Conservation (phyloP, 1,284 basidiomycete species). For the Cutaneotrichosporon dermatis region DNA sequence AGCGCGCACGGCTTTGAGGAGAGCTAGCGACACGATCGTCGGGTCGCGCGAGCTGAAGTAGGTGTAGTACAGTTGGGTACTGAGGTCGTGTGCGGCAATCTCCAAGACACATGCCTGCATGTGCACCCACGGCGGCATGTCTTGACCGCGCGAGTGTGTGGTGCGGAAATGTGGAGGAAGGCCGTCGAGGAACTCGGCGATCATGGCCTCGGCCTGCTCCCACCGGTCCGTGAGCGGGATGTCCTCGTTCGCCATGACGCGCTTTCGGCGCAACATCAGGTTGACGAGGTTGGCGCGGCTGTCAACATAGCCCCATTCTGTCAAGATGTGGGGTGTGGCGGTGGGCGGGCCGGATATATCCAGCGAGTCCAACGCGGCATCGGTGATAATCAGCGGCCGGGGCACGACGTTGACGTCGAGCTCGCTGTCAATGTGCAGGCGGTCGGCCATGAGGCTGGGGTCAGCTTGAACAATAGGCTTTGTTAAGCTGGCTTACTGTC, state of each 20-base stretch:
- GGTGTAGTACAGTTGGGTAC: slow-evolving; percentile 1
- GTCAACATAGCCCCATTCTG: slow-evolving; percentile 6
- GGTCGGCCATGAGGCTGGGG: not conserved
- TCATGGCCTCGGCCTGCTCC: not conserved
- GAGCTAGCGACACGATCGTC: not conserved
- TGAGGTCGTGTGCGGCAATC: slow-evolving; percentile 5
- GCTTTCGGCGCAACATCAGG: not conserved
- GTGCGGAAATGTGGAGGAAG: not conserved
- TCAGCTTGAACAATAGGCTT: not conserved
- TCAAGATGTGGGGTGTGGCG: not conserved
- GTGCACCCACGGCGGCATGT: slow-evolving; percentile 35
- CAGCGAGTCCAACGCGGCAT: not conserved
- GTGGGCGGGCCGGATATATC: not conserved
- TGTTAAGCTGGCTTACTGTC: not conserved
- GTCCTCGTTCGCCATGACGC: not conserved
- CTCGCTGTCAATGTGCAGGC: slow-evolving; percentile 2
- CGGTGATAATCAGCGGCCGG: not conserved
- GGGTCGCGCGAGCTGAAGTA: slow-evolving; percentile 3
- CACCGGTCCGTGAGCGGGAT: slow-evolving; percentile 3
- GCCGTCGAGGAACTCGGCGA: not conserved
- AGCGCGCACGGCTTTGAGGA: not conserved
- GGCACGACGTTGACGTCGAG: slow-evolving; percentile 2
- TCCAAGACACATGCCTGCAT: slow-evolving; percentile 34
- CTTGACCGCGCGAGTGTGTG: slow-evolving; percentile 27
- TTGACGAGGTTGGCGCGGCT: not conserved